These are phyloP conservation scores for Hemisphaericaspora subhashii DNA, from an alignment of 1,139 yeast species.

Conservation along the genomic window DNA sequence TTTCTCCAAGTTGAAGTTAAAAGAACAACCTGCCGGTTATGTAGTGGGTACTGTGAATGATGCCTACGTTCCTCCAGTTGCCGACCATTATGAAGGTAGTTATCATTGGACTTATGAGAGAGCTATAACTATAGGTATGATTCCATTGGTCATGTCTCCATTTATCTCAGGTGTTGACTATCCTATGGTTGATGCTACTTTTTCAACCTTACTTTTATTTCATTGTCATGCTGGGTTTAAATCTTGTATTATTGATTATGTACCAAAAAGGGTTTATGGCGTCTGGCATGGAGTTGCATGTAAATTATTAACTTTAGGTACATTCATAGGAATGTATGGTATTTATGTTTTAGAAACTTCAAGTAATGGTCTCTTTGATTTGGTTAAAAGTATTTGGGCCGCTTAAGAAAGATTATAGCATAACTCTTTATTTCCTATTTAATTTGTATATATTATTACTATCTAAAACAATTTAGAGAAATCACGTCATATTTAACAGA, in stretches of 20 bases:
- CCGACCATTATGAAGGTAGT: conserved; percentile 71
- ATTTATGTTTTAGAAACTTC: conserved; percentile 49
- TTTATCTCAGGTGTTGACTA: conserved; percentile 62
- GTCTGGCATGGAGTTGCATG: conserved; percentile 63
- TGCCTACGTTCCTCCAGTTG: conserved; percentile 64
- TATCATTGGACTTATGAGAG: conserved; percentile 90
- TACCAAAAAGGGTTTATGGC: conserved; percentile 83
- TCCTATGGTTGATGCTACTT: conserved; percentile 71
- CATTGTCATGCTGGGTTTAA: conserved; percentile 84
- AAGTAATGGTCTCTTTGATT: conserved; percentile 53
- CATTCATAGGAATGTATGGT: conserved; percentile 75
- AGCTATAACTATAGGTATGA: conserved; percentile 59
- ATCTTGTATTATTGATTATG: conserved; percentile 85
- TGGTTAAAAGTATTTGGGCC: conserved; percentile 46
- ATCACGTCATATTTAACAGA: too few species aligned
- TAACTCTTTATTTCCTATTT: neutral
- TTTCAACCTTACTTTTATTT: conserved; percentile 61
- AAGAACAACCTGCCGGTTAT: conserved; percentile 67
- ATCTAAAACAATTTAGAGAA: too few species aligned
- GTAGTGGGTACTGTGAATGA: conserved; percentile 80
- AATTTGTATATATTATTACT: neutral
- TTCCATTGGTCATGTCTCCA: conserved; percentile 78
- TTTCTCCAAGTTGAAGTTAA: conserved; percentile 34
- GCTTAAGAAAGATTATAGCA: conserved; percentile 17
- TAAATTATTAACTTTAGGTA: conserved; percentile 66